phyloP scores from a whole-genome alignment of 768 basidiomycete species.

The Infundibulicybe gibba region DNA sequence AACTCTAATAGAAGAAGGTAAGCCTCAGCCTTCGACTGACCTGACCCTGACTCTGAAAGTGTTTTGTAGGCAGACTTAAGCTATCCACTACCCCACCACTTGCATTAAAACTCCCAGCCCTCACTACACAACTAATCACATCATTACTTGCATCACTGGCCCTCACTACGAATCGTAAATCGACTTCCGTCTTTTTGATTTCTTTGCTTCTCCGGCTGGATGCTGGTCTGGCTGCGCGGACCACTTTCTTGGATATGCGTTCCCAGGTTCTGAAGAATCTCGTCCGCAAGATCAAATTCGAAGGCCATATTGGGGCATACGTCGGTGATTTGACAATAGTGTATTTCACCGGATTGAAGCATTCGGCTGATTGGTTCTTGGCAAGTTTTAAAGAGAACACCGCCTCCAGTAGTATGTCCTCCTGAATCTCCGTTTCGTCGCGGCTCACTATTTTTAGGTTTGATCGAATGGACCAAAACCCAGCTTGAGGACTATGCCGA shows the following conservation, averaged over 20 bases:
- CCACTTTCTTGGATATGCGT: conserved; percentile 79
- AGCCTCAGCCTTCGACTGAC: conserved; percentile 4
- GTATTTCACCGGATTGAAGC: conserved; percentile 91
- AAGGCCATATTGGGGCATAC: conserved; percentile 84
- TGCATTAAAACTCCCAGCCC: conserved; percentile 55
- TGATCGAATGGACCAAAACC: conserved; percentile 90
- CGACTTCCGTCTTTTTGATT: conserved; percentile 66
- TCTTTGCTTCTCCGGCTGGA: conserved; percentile 71
- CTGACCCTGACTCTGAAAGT: not conserved
- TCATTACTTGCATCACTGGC: conserved; percentile 75
- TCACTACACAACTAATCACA: conserved; percentile 65
- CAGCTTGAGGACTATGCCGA: conserved; percentile 81
- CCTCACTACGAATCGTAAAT: conserved; percentile 73
- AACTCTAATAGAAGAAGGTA: conserved; percentile 81
- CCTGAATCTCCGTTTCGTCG: not conserved
- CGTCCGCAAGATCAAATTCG: conserved; percentile 85
- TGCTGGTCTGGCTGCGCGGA: conserved; percentile 74
- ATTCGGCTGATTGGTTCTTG: conserved; percentile 97
- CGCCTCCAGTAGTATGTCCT: conserved; percentile 68
- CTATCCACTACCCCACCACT: conserved; percentile 50
- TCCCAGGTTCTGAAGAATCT: conserved; percentile 69
- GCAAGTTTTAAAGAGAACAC: conserved; percentile 95
- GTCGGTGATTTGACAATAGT: conserved; percentile 86
- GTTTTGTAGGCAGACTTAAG: conserved; percentile 53
- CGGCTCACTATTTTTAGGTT: conserved; percentile 47